Evolutionary conservation across 371 early-diverging fungal species (phyloP).

Genomic region (Apophysomyces sp.): DNA sequence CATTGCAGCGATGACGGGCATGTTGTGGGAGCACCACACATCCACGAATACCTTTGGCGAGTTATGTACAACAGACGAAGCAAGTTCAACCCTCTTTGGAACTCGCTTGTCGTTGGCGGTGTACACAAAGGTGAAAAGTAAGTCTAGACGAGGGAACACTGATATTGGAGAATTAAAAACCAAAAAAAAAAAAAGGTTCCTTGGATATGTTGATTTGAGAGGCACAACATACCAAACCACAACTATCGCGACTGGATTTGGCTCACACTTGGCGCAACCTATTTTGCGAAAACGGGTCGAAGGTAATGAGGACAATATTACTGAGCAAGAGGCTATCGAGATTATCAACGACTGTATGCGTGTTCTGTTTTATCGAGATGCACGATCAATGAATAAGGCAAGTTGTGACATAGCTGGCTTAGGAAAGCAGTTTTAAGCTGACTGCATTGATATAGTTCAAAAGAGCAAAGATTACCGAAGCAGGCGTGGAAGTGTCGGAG

Average conservation of each 20-base stretch:
- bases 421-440: neutral
- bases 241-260: constrained; percentile 97
- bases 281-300: constrained; percentile 93
- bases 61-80: constrained; percentile 95
- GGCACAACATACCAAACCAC: constrained; percentile 94
- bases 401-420: neutral
- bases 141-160: neutral
- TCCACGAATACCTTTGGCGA: constrained; percentile 88
- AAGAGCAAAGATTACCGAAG: constrained; percentile 84
- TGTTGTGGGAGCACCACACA: constrained; percentile 77
- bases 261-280: constrained; percentile 95
- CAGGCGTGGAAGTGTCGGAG: constrained; percentile 82
- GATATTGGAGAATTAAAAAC: no score
- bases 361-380: constrained; percentile 97
- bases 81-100: constrained; percentile 96
- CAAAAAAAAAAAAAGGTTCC: constrained; percentile 63
- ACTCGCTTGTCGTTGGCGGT: constrained; percentile 93
- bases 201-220: constrained; percentile 94
- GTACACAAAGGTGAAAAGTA: constrained; percentile 70
- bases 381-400: constrained; percentile 93
- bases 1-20: constrained; percentile 91
- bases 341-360: constrained; percentile 92
- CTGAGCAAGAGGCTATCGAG: constrained; percentile 91
- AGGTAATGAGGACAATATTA: constrained; percentile 78
- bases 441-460: constrained; percentile 65